Evolutionary conservation across 805 yeast genomes (phyloP).

Genomic region (Monosporozyma siamensis): DNA sequence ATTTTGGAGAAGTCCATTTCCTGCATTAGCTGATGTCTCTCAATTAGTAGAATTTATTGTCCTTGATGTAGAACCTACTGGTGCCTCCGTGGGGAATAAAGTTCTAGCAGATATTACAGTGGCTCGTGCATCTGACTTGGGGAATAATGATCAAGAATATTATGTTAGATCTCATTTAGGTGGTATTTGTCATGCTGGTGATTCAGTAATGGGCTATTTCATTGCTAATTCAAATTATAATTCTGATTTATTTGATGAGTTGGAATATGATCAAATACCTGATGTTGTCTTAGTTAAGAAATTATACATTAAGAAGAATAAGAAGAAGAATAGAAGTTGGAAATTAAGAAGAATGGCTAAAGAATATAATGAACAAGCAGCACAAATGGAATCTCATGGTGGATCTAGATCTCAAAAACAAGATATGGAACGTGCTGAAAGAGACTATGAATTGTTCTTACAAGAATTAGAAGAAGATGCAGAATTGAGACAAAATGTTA

Average conservation of each 20-base stretch:
- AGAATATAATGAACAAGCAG: conserved; percentile 83
- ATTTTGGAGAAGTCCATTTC: conserved; percentile 80
- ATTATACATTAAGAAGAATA: conserved; percentile 68
- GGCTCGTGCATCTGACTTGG: conserved; percentile 87
- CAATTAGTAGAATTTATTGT: conserved; percentile 82
- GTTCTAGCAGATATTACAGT: conserved; percentile 86
- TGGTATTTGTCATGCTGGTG: conserved; percentile 92
- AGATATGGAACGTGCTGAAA: conserved; percentile 85
- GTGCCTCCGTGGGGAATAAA: conserved; percentile 61
- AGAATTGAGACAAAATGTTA: conserved; percentile 84
- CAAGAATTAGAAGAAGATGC: conserved; percentile 96
- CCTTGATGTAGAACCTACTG: conserved; percentile 88
- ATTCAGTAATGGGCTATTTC: conserved; percentile 89
- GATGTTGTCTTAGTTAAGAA: conserved; percentile 88
- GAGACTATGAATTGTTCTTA: conserved; percentile 89
- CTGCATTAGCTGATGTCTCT: conserved; percentile 61
- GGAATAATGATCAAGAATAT: conserved; percentile 72
- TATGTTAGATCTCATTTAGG: conserved; percentile 89
- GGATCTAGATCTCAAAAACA: conserved; percentile 66
- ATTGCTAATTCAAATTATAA: conserved; percentile 80
- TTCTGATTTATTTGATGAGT: conserved; percentile 72
- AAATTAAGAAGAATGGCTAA: conserved; percentile 95
- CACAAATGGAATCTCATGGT: conserved; percentile 33
- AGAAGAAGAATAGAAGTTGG: conserved; percentile 72
- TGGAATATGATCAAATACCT: conserved; percentile 56